Evolutionary conservation across 495 filamentous ascomycete genomes (phyloP), one percentile per base, ranked within the genome.

Genomic region (Xylaria venustula): DNA sequence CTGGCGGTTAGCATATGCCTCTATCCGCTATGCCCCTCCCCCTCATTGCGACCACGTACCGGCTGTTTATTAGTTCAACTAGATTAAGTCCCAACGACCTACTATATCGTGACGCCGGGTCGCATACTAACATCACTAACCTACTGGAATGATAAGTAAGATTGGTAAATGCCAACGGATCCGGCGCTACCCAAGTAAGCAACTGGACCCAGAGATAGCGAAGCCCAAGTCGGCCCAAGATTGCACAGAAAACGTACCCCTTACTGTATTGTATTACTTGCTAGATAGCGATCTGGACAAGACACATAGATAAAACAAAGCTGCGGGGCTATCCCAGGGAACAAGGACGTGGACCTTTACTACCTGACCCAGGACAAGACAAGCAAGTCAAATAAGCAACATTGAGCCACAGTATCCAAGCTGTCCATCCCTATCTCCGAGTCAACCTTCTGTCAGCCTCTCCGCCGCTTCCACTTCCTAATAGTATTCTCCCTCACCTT

Each of bases 141-240:
- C 41, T 34, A 40, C 53, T 45, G 40, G 53, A 54, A 55, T 45
- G 53, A 55, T 55, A 55, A 55, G 37, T 45, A 12, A 55, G n/a
- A 55, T 45, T 45, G 32, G 26, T 25, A 45, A 23, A 44, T 55
- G 40, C 40, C 53, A 44, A 34, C 25, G 40, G 25, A 45, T 11
- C 46, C 22, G 2, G 17, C 53, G 26, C 25, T 36, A 40, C 53
- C 32, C 41, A 20, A 30, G 41, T 54, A 44, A 55, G 12, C 53
- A 34, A 23, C 26, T 55, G 26, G 53, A 20, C 8, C 53, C 40
- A 45, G 12, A 55, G 53, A 55, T 55, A 55, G 37, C 15, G 30
- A 23, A 45, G 20, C 15, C 52, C 25, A 26, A 28, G 52, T 40
- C 37, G 28, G 37, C 32, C 15, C 30, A 34, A 34, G 30, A 11